A percentile compares a stretch with the other conserved stretches of the same genome.
phyloP scores from a whole-genome alignment of 306 rosid species.

The Castanospermum australe region DNA sequence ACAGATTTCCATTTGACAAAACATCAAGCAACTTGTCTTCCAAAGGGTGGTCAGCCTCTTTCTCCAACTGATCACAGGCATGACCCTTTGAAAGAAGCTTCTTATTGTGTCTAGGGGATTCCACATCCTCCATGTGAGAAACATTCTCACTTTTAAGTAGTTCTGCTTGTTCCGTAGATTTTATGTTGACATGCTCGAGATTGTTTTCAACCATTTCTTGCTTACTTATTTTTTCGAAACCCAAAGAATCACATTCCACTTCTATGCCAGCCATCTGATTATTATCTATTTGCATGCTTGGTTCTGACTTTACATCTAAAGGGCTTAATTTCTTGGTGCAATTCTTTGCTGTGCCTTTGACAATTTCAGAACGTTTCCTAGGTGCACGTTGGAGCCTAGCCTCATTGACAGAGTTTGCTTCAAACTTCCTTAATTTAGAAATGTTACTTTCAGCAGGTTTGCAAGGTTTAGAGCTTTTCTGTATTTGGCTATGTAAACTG shows the following conservation, averaged over 20 bases:
- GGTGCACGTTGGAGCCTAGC: constrained; percentile 37
- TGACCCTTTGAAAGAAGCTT: constrained; percentile 22
- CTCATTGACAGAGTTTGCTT: constrained; percentile 30
- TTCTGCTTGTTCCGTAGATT: constrained; percentile 28
- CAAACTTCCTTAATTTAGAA: constrained; percentile 43
- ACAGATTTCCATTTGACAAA: constrained; percentile 27
- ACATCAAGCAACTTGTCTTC: constrained; percentile 28
- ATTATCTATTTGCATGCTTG: constrained; percentile 23
- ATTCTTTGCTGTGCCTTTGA: constrained; percentile 22
- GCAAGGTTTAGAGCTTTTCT: constrained; percentile 45
- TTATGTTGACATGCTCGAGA: constrained; percentile 23
- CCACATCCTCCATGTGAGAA: constrained; percentile 32
- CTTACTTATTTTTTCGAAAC: constrained; percentile 17
- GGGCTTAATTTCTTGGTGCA: constrained; percentile 15
- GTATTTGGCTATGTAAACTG: constrained; percentile 36
- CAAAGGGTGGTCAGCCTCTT: constrained; percentile 24
- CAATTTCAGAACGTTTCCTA: constrained; percentile 25
- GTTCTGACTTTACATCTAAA: constrained; percentile 34
- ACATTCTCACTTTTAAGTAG: constrained; percentile 20
- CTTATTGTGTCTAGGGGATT: constrained; percentile 23
- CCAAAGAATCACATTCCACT: constrained; percentile 15
- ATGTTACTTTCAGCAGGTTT: constrained; percentile 29
- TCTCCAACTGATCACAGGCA: constrained; percentile 29
- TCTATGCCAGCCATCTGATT: constrained; percentile 25
- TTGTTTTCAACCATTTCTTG: constrained; percentile 15